Evolutionary conservation across 2,329 filamentous ascomycete species (phyloP).

Genomic region (Clarireedia sp.): DNA sequence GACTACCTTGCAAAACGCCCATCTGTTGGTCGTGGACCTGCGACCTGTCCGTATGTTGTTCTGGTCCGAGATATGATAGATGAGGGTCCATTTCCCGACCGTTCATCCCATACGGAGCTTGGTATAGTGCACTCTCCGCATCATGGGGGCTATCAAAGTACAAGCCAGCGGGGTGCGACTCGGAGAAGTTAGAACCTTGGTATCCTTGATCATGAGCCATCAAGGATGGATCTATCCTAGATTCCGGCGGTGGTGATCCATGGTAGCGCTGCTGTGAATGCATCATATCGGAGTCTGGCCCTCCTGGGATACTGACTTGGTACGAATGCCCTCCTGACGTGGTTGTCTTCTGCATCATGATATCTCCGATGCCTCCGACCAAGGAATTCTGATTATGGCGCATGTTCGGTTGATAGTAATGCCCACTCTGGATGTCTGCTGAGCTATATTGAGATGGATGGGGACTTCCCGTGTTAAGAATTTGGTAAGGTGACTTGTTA

Average conservation of each 20-base stretch:
- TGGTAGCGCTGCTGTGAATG: conserved; percentile 9
- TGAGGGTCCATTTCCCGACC: conserved; percentile 15
- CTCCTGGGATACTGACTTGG: conserved; percentile 33
- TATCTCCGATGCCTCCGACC: conserved; percentile 31
- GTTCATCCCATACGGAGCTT: conserved; percentile 9
- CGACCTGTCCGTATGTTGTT: conserved; percentile 16
- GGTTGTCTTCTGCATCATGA: conserved; percentile 36
- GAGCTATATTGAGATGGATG: conserved; percentile 38
- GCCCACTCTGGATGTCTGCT: conserved; percentile 35
- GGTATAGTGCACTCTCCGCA: conserved; percentile 19
- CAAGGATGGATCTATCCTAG: conserved; percentile 26
- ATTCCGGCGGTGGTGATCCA: conserved; percentile 11
- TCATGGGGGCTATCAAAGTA: conserved; percentile 21
- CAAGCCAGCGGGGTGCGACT: conserved; percentile 13
- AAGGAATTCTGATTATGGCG: conserved; percentile 19
- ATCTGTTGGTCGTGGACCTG: conserved; percentile 27
- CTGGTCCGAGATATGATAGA: conserved; percentile 21
- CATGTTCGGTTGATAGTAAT: conserved; percentile 40
- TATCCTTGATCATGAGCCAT: conserved; percentile 16
- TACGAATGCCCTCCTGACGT: conserved; percentile 24
- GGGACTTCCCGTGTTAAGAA: conserved; percentile 41
- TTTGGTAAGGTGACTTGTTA: conserved; percentile 42
- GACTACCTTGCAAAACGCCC: conserved; percentile 23
- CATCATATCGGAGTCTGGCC: conserved; percentile 27
- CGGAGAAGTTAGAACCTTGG: conserved; percentile 14